Base-by-base conservation (phyloP, 352 stramenopile species). In the Globisporangium nunn region DNA sequence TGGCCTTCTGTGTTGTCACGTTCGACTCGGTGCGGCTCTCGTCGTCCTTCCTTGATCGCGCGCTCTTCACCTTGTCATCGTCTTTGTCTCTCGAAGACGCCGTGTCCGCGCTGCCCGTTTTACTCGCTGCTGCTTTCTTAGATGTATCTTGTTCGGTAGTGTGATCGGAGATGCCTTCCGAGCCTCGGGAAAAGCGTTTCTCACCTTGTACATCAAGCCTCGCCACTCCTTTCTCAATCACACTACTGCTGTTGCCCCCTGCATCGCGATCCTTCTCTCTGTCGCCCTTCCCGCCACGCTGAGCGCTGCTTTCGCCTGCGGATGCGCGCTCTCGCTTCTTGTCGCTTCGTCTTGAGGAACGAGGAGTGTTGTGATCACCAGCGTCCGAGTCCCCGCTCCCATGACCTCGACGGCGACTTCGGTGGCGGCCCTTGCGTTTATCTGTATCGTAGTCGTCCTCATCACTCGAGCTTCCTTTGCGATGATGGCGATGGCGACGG, bases 401-500 rank as follows among this genome's bases (percentile, higher is more conserved):
- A 45, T 76, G 70, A 39, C 81, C 69, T 14, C 72, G 72, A 2
- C 70, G 66, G 33, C 67, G 43, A 57, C 71, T 56, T 50, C 66
- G 53, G 37, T 53, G 48, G 14, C 29, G 58, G 31, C 65, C 70
- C 0, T 64, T 64, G 45, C 66, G 75, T 53, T 83, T 78, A 55
- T 84, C 71, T 55, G 70, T 78, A 50, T 81, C 77, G 2, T 78
- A 68, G 10, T 80, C 69, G 7, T 80, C 69, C 1, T 84, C 78
- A 14, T 87, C 75, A 47, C 74, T 86, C 10, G 78, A 88, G 53
- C 61, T 83, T 40, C 61, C 60, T 40, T 66, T 65, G 39, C 70
- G 70, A 55, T 67, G 41, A 28, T 54, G 52, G 18, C 61, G 73
- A 33, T 68, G 71, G 47, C 75, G 77, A 29, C 75, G 66, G 31